Evolutionary conservation across 108 stramenopile species (phyloP), one percentile per base, ranked within the genome.

Genomic region (Aurantiochytrium sp.): DNA sequence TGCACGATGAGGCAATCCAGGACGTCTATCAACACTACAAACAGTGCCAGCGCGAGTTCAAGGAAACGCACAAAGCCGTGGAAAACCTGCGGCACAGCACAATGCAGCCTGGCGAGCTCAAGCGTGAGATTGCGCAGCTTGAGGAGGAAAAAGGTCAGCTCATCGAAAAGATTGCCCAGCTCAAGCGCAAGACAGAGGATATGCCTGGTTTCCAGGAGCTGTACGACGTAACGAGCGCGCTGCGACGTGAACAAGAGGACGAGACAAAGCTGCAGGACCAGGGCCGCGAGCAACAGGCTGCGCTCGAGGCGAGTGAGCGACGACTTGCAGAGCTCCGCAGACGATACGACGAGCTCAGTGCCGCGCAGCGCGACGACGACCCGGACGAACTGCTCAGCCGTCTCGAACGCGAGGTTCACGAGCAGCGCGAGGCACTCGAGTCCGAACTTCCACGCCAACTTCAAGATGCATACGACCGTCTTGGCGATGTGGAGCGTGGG

Each of bases 241-340:
- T 96, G 91, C 92, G 96, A 42, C 60, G 94, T 88, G 94, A 90
- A 55, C 95, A 96, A 92, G 96, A 96, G 60, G 94, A 95, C 44
- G 92, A 95, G 60, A 88, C 94, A 49, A 89, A 90, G 72, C 94
- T 95, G 42, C 60, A 76, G 47, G 94, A 94, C 18, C 92, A 92
- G 69, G 8, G 88, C 71, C 29, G 58, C 28, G 93, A 93, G 90
- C 94, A 94, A 90, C 90, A 90, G 44, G 35, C 44, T 42, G 51
- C 72, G n/a, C 92, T 92, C 47, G 91, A 92, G 18, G 60, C 76
- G 83, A 89, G 91, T 19, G 91, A 92, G 49, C 64, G 45, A 42
- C 49, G 90, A 16, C 44, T 47, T 21, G 60, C 53, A 35, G 93
- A 93, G 35, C 89, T 90, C 19, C 60, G 76, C 4, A 55, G 87